Percentiles rank a stretch among this genome's conserved stretches.
Conservation (phyloP, 2,329 filamentous ascomycete genomes). For the Alternaria consortialis region DNA sequence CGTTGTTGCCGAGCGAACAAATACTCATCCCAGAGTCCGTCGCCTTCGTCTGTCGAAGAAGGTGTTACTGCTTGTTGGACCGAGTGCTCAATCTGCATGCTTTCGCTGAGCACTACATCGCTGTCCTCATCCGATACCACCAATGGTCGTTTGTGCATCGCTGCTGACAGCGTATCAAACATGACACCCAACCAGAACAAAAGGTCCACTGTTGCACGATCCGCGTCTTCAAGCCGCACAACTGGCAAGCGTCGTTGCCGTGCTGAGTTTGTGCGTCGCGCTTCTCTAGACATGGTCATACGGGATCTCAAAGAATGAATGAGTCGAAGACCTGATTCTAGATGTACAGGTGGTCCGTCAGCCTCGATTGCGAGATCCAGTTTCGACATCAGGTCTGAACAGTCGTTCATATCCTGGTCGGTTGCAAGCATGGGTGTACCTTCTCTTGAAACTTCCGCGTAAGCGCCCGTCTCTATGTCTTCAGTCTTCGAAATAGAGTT, state of each 20-base stretch:
- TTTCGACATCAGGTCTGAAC: slow-evolving; percentile 42
- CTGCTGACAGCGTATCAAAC: slow-evolving; percentile 66
- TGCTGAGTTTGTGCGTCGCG: slow-evolving; percentile 18
- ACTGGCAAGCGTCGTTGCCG: slow-evolving; percentile 25
- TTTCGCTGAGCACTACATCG: slow-evolving; percentile 42
- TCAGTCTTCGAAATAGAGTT: not conserved
- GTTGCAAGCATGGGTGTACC: slow-evolving; percentile 1
- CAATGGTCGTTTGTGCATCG: slow-evolving; percentile 60
- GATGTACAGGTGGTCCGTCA: slow-evolving; percentile 50
- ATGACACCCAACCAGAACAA: slow-evolving; percentile 68
- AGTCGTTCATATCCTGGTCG: slow-evolving; percentile 34
- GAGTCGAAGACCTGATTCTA: slow-evolving; percentile 53
- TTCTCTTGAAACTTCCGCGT: not conserved
- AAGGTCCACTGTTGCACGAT: slow-evolving; percentile 61
- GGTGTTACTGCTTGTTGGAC: not conserved
- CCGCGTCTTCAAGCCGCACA: slow-evolving; percentile 41
- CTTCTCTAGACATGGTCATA: slow-evolving; percentile 34
- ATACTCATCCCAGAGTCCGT: slow-evolving; percentile 52
- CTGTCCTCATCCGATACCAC: slow-evolving; percentile 59
- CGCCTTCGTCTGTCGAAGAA: slow-evolving; percentile 12
- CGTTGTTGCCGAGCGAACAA: slow-evolving; percentile 46
- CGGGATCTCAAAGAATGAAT: slow-evolving; percentile 49
- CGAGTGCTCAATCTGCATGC: slow-evolving; percentile 13
- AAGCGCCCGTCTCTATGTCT: not conserved
- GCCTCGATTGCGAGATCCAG: slow-evolving; percentile 45